Evolutionary conservation across 2,329 filamentous ascomycete species (phyloP).

Genomic region (Colletotrichum agaves): DNA sequence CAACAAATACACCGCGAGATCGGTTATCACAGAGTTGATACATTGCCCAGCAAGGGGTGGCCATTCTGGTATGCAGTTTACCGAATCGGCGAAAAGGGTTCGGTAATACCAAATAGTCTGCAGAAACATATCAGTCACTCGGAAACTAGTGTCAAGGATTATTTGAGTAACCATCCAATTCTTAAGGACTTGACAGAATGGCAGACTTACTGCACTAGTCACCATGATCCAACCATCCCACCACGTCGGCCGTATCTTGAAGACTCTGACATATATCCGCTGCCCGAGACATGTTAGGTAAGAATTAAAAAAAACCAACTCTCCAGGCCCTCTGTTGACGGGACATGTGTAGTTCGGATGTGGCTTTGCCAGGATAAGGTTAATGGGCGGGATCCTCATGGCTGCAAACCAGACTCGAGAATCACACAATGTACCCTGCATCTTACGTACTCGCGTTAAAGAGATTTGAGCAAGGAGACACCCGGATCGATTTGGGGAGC

Average conservation of each 20-base stretch:
- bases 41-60: slow-evolving; percentile 45
- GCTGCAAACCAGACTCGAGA: background rate
- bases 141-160: background rate
- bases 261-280: slow-evolving; percentile 51
- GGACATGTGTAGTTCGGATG: background rate
- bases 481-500: too few relatives aligned
- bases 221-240: slow-evolving; percentile 57
- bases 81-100: slow-evolving; percentile 37
- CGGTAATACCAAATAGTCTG: slow-evolving; percentile 44
- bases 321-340: slow-evolving; percentile 39
- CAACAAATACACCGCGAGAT: slow-evolving; percentile 50
- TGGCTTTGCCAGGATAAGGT: slow-evolving; percentile 1
- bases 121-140: background rate
- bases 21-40: slow-evolving; percentile 46
- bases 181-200: background rate
- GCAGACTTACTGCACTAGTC: slow-evolving; percentile 46
- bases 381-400: slow-evolving; percentile 11
- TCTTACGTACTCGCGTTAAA: too few relatives aligned
- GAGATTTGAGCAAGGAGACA: too few relatives aligned
- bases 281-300: slow-evolving; percentile 48
- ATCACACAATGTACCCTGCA: background rate
- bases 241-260: slow-evolving; percentile 47
- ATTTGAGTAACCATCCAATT: background rate
- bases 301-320: slow-evolving; percentile 48
- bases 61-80: slow-evolving; percentile 46